Evolutionary conservation across 1,284 basidiomycete genomes (phyloP).

Genomic region (Inonotus obliquus): DNA sequence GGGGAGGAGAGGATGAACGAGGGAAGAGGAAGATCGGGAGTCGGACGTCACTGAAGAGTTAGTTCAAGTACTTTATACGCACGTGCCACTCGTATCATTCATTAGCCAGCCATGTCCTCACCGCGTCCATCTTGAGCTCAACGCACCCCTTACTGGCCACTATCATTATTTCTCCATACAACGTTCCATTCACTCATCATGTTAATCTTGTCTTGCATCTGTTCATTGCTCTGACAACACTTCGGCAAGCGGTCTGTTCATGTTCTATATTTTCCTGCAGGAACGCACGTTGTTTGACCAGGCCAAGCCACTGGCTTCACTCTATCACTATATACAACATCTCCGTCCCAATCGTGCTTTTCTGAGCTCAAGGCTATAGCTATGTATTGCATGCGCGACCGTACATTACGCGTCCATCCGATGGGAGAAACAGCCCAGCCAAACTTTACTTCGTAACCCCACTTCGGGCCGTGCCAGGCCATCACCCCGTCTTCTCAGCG

Average conservation of each 20-base stretch:
- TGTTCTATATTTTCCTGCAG: background rate
- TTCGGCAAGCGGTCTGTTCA: background rate
- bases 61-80: background rate
- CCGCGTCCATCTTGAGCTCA: no score
- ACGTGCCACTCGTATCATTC: background rate
- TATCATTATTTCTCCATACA: background rate
- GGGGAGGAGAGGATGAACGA: background rate
- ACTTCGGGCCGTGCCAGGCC: background rate
- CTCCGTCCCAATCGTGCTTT: background rate
- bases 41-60: constrained; percentile 3
- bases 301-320: background rate
- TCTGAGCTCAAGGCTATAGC: no score
- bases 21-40: background rate
- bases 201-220: background rate
- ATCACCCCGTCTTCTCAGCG: background rate
- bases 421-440: background rate
- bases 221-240: background rate
- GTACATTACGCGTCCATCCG: background rate
- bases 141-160: no score
- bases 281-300: background rate
- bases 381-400: background rate
- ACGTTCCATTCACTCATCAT: background rate
- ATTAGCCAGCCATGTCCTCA: background rate
- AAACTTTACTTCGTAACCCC: background rate
- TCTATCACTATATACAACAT: background rate